These are phyloP conservation scores for Bonia amplexicaulis DNA, from an alignment of 176 grass and related monocot genomes.

Conservation along the genomic window DNA sequence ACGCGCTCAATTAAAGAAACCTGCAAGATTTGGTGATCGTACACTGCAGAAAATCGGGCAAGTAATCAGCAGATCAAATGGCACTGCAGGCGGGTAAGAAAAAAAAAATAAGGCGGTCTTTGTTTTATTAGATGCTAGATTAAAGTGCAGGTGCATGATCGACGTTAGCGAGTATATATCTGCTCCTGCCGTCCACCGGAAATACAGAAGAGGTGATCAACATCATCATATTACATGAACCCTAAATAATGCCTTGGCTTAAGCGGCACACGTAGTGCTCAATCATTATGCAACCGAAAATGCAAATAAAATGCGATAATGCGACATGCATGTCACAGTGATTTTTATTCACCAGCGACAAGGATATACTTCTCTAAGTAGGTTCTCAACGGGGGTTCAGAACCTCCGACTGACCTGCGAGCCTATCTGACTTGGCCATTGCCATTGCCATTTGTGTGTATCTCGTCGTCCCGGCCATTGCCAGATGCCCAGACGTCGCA, in stretches of 20 bases:
- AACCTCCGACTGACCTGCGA: neutral
- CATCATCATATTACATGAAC: neutral
- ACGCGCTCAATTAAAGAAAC: neutral
- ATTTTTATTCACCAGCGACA: neutral
- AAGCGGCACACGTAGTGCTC: neutral
- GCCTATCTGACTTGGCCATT: neutral
- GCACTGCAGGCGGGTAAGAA: neutral
- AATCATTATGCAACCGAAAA: constrained; percentile 3
- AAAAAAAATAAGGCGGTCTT: neutral
- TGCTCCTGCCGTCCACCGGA: neutral
- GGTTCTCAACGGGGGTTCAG: neutral
- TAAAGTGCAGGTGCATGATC: neutral
- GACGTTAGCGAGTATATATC: neutral
- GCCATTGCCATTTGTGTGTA: too few relatives aligned
- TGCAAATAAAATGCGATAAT: neutral
- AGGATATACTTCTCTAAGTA: neutral
- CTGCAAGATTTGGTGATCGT: neutral
- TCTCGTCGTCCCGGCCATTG: neutral
- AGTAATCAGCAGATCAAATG: neutral
- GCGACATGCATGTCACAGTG: neutral
- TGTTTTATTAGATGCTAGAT: neutral
- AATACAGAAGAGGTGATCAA: neutral
- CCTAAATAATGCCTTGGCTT: constrained; percentile 5
- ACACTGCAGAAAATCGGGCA: constrained; percentile 4
- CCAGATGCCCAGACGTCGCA: neutral